Percentiles rank a stretch among this genome's conserved stretches.
Conservation (phyloP, 1,139 yeast species). For the Taphrina confusa region DNA sequence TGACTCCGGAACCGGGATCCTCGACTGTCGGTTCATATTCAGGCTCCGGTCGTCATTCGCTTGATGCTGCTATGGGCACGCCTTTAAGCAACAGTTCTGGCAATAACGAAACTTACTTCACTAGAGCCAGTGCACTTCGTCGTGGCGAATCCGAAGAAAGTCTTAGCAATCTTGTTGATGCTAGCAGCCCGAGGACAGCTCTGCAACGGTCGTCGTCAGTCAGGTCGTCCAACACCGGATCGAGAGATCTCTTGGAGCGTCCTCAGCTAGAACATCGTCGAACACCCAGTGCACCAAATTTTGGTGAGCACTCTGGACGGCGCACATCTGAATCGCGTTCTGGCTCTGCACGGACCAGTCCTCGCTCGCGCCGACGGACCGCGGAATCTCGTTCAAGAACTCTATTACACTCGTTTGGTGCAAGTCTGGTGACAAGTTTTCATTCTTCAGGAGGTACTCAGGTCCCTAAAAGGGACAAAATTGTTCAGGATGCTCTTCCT, state of each 20-base stretch:
- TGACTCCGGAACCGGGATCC: slow-evolving; percentile 16
- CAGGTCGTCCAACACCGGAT: background rate
- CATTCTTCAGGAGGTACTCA: slow-evolving; percentile 10
- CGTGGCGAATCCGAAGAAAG: slow-evolving; percentile 25
- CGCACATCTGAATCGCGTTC: background rate
- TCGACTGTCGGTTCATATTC: slow-evolving; percentile 12
- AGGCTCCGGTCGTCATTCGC: background rate
- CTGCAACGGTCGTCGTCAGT: slow-evolving; percentile 2
- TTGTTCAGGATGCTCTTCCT: slow-evolving; percentile 4
- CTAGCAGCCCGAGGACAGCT: background rate
- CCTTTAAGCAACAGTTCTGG: slow-evolving; percentile 17
- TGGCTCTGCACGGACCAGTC: slow-evolving; percentile 8
- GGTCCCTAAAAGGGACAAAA: background rate
- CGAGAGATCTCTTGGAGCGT: background rate
- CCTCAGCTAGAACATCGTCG: slow-evolving; percentile 7
- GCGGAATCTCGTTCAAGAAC: slow-evolving; percentile 13
- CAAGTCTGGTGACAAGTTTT: slow-evolving; percentile 17
- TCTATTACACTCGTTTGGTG: slow-evolving; percentile 30
- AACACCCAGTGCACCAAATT: slow-evolving; percentile 5
- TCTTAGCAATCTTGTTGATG: background rate
- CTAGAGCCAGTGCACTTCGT: slow-evolving; percentile 1
- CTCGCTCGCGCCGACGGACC: slow-evolving; percentile 21
- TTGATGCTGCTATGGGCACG: slow-evolving; percentile 15
- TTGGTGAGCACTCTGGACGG: background rate
- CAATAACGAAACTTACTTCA: slow-evolving; percentile 9